Evolutionary conservation across 345 rosid species (phyloP).

Genomic region (Rhizophora apiculata): DNA sequence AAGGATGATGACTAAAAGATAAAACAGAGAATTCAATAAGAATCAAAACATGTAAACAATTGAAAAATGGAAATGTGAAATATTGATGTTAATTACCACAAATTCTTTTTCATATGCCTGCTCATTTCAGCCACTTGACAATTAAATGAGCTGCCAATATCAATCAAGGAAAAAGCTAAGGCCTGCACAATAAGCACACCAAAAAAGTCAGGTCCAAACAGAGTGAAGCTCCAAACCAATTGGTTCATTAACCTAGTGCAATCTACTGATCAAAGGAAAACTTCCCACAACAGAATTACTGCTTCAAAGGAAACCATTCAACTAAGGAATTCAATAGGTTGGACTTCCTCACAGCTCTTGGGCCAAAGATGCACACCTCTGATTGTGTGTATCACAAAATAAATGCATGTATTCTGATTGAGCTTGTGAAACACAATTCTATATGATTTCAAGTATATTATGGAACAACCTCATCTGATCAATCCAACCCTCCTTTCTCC

Average conservation of each 20-base stretch:
- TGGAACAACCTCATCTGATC: background rate
- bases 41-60: background rate
- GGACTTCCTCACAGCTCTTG: constrained; percentile 44
- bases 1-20: background rate
- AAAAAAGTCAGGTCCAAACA: constrained; percentile 8
- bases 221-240: constrained; percentile 39
- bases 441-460: background rate
- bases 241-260: constrained; percentile 24
- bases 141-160: constrained; percentile 48
- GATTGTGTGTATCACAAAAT: constrained; percentile 60
- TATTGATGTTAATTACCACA: constrained; percentile 40
- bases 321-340: constrained; percentile 62
- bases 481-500: too few species aligned
- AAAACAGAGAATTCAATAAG: background rate
- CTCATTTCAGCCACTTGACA: constrained; percentile 36
- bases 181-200: constrained; percentile 41
- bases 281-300: constrained; percentile 30
- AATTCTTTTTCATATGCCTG: constrained; percentile 49
- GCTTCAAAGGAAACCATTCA: constrained; percentile 70
- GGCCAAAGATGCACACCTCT: constrained; percentile 67
- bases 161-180: constrained; percentile 64
- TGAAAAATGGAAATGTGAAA: background rate
- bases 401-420: constrained; percentile 12
- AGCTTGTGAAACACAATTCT: background rate
- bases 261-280: background rate